Evolutionary conservation across 2,329 filamentous ascomycete species (phyloP).

Genomic region (Fusarium sp.): DNA sequence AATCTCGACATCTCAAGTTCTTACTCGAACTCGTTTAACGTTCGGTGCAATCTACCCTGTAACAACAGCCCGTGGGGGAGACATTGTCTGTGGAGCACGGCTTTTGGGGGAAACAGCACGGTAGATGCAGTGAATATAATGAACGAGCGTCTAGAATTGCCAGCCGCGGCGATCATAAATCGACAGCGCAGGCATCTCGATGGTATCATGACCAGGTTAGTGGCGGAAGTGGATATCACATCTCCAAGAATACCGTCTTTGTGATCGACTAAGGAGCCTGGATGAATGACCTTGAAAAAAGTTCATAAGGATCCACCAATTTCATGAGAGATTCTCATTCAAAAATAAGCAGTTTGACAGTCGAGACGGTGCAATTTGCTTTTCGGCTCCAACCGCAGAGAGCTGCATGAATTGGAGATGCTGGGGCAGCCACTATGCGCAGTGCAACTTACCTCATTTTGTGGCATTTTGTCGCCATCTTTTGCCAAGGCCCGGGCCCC

Average conservation of each 20-base stretch:
- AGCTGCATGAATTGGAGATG: slow-evolving; percentile 1
- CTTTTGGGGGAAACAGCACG: neutral
- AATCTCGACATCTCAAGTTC: neutral
- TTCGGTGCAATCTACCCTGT: slow-evolving; percentile 1
- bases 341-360: neutral
- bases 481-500: slow-evolving; percentile 38
- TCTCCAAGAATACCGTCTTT: too few species aligned
- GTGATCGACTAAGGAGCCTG: neutral
- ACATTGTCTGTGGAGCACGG: slow-evolving; percentile 10
- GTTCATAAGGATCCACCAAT: neutral
- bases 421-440: slow-evolving; percentile 21
- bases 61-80: slow-evolving; percentile 15
- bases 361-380: neutral
- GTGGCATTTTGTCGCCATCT: slow-evolving; percentile 44
- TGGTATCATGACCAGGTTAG: slow-evolving; percentile 6
- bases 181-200: slow-evolving; percentile 9
- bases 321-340: neutral
- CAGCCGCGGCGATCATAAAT: slow-evolving; percentile 1
- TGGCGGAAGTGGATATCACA: neutral
- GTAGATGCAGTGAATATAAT: neutral
- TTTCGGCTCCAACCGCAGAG: neutral
- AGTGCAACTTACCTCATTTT: slow-evolving; percentile 38
- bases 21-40: neutral
- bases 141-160: neutral
- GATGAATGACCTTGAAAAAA: neutral